Conservation (phyloP, 2,329 filamentous ascomycete species). For the Diaporthe australafricana region DNA sequence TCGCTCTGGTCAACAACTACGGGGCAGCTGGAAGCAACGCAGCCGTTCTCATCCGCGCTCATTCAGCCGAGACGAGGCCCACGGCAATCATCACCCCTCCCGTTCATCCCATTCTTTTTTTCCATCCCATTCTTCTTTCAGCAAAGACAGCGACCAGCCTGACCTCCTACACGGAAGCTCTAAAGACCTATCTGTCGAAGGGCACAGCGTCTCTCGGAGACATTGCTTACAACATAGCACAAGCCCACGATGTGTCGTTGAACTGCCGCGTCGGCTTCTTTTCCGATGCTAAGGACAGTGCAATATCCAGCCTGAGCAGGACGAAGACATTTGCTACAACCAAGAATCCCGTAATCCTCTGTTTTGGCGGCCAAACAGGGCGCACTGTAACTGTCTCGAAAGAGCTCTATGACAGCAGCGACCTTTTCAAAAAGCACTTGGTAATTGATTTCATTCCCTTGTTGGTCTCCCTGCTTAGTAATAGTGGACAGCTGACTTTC, state of each 20-base stretch:
- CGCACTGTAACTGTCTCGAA: conserved; percentile 43
- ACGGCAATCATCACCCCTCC: not conserved
- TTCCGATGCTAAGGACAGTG: not conserved
- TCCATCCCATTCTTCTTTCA: conserved; percentile 32
- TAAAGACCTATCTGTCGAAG: not conserved
- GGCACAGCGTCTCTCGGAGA: not conserved
- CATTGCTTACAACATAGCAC: conserved; percentile 21
- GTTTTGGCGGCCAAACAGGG: conserved; percentile 52
- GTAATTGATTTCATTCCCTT: conserved; percentile 17
- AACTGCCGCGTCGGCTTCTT: not conserved
- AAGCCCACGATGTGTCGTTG: conserved; percentile 18
- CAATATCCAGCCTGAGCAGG: conserved; percentile 9
- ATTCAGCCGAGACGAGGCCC: not conserved
- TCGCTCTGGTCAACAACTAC: conserved; percentile 50
- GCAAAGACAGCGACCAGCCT: conserved; percentile 38
- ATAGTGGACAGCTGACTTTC: not conserved
- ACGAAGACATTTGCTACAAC: not conserved
- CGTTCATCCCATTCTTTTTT: conserved; percentile 1
- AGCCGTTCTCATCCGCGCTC: conserved; percentile 39
- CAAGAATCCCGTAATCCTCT: conserved; percentile 45
- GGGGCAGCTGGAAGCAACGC: conserved; percentile 51
- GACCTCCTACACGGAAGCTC: not conserved
- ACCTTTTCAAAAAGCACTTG: conserved; percentile 47
- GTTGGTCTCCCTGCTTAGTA: not conserved
- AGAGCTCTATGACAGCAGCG: conserved; percentile 43